phyloP scores from a whole-genome alignment of 2,329 filamentous ascomycete genomes.

The Microascus cirrosus region DNA sequence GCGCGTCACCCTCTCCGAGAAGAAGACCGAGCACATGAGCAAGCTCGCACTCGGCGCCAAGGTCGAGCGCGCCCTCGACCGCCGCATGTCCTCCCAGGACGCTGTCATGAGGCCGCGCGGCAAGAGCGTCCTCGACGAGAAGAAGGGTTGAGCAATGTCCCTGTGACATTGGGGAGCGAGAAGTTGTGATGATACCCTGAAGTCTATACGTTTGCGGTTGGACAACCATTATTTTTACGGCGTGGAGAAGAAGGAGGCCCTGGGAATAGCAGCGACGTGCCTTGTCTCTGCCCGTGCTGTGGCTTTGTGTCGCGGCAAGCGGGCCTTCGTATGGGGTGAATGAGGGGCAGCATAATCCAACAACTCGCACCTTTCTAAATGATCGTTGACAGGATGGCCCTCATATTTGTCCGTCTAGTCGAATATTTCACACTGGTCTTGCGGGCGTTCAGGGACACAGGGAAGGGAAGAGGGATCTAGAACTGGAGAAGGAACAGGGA shows the following conservation, averaged over 20 bases:
- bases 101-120: conserved; percentile 62
- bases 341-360: not conserved
- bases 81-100: conserved; percentile 81
- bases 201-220: not conserved
- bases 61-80: conserved; percentile 74
- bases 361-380: not conserved
- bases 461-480: not conserved
- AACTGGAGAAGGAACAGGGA: not conserved
- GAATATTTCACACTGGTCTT: not conserved
- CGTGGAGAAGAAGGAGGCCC: too few relatives aligned
- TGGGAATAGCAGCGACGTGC: too few relatives aligned
- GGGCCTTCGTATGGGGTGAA: not conserved
- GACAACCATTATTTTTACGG: too few relatives aligned
- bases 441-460: not conserved
- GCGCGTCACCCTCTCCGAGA: conserved; percentile 64
- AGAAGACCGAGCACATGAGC: conserved; percentile 72
- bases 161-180: not conserved
- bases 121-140: conserved; percentile 22
- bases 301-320: too few relatives aligned
- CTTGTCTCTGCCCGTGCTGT: too few relatives aligned
- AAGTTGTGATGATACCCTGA: not conserved
- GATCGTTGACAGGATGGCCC: not conserved
- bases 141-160: conserved; percentile 8
- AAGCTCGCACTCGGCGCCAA: conserved; percentile 86
- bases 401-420: not conserved